Evolutionary conservation across 352 stramenopile species (phyloP), one percentile per base, ranked within the genome.

Genomic region (Phytopythium vexans): DNA sequence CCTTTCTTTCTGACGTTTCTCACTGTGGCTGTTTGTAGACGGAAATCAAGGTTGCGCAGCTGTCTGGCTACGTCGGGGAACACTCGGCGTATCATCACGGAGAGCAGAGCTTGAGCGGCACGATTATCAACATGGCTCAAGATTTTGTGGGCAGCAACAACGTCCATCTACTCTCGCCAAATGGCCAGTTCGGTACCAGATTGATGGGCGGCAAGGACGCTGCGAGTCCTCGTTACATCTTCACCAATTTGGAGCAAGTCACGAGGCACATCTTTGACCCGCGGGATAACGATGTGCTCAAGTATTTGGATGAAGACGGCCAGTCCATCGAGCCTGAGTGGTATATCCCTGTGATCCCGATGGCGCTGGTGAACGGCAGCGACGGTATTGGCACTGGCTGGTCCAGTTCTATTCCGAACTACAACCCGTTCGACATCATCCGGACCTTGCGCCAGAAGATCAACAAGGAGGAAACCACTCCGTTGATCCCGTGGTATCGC

Each of bases 61-160:
- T 99, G 35, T 83, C 87, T 43, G 96, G 96, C 27, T 99, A 99
- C 64, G 96, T 98, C 36, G 98, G 96, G 0, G 97, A 99, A 63
- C 96, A 99, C 58, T 98, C 97, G 42, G 96, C 97, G 4, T 99
- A 99, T 76, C 97, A 99, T 68, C 97, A 99, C 62, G 97, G 97
- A 35, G 97, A 99, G 72, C 74, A 80, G 34, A 98, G 89, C 62
- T 68, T 99, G 41, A 79, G 97, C 45, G 77, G 87, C 41, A 99
- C 96, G 59, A 97, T 99, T 56, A 89, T 99, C 55, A 95, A 94
- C 52, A 99, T 99, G 96, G 97, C 97, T 0, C 97, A 99, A 68
- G 91, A 99, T 68, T 99, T 98, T 71, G 94, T 99, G 31, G 96
- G 97, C 21, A 98, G 95, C 52, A 99, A 99, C 72, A 99, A 99